Evolutionary conservation across 202 grass and related monocot species (phyloP).

Genomic region (Bolboschoenoplectus hybrid): DNA sequence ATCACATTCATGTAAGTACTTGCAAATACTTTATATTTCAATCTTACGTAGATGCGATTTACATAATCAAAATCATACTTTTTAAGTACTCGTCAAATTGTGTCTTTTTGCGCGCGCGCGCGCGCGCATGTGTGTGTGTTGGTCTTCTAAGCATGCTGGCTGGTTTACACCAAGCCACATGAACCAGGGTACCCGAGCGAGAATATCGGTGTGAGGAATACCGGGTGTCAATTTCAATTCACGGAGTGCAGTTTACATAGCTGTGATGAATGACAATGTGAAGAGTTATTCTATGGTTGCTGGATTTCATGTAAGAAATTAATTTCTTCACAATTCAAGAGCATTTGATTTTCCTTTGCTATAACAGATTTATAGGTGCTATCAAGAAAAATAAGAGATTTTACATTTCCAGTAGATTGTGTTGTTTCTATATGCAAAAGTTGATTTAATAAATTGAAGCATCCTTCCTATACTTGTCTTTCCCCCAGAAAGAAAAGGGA

Average conservation of each 20-base stretch:
- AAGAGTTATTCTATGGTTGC: background rate
- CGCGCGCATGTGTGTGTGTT: too few species aligned
- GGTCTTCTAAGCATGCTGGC: background rate
- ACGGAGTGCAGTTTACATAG: slow-evolving; percentile 1
- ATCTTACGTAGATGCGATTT: background rate
- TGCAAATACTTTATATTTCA: background rate
- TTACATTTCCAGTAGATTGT: background rate
- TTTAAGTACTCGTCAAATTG: background rate
- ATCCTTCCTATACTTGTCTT: too few species aligned
- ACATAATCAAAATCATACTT: background rate
- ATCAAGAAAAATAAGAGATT: background rate
- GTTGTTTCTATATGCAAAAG: background rate
- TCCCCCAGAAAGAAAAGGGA: too few species aligned
- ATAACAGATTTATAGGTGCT: background rate
- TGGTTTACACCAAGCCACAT: background rate
- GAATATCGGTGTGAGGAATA: slow-evolving; percentile 31
- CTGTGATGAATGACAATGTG: background rate
- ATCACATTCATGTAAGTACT: background rate
- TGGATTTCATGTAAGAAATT: slow-evolving; percentile 30
- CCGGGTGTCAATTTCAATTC: slow-evolving; percentile 11
- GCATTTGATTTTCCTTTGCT: background rate
- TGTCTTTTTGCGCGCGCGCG: too few species aligned
- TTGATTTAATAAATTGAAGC: background rate
- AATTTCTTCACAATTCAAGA: background rate
- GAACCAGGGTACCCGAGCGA: slow-evolving; percentile 13